These are phyloP conservation scores for Elongisporangium senticosum DNA, from an alignment of 352 stramenopile species.

Conservation along the genomic window DNA sequence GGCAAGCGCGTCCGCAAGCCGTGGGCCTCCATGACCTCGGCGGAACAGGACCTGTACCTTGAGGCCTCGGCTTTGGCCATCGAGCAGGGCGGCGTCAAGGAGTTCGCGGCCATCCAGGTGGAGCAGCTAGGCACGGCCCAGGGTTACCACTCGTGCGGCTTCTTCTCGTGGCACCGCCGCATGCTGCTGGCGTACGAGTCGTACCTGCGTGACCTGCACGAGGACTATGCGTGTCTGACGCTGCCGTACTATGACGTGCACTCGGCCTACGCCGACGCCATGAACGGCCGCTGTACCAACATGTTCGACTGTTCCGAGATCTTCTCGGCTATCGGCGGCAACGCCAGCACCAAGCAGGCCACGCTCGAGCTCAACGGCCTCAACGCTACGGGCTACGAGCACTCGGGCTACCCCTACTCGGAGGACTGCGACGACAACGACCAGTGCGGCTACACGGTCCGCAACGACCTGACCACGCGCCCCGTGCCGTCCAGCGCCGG, in stretches of 20 bases:
- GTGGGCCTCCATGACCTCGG: conserved; percentile 30
- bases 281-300: conserved; percentile 39
- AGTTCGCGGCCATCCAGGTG: conserved; percentile 43
- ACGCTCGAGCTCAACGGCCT: conserved; percentile 22
- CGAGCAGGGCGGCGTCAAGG: conserved; percentile 32
- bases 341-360: conserved; percentile 8
- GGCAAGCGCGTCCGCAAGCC: conserved; percentile 40
- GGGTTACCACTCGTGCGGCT: conserved; percentile 47
- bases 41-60: conserved; percentile 52
- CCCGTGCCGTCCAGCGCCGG: conserved; percentile 38
- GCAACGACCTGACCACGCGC: conserved; percentile 32
- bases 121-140: conserved; percentile 44
- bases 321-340: conserved; percentile 42
- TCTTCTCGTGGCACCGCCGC: conserved; percentile 63
- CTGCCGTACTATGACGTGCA: conserved; percentile 79
- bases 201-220: conserved; percentile 49
- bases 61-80: conserved; percentile 40
- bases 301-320: conserved; percentile 64
- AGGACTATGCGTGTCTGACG: conserved; percentile 58
- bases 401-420: conserved; percentile 27
- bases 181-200: conserved; percentile 60
- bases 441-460: conserved; percentile 31
- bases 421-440: conserved; percentile 36
- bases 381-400: conserved; percentile 21
- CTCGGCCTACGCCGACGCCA: conserved; percentile 46